Evolutionary conservation across 768 basidiomycete genomes (phyloP), one percentile per base, ranked within the genome.

Genomic region (Suillus decipiens): DNA sequence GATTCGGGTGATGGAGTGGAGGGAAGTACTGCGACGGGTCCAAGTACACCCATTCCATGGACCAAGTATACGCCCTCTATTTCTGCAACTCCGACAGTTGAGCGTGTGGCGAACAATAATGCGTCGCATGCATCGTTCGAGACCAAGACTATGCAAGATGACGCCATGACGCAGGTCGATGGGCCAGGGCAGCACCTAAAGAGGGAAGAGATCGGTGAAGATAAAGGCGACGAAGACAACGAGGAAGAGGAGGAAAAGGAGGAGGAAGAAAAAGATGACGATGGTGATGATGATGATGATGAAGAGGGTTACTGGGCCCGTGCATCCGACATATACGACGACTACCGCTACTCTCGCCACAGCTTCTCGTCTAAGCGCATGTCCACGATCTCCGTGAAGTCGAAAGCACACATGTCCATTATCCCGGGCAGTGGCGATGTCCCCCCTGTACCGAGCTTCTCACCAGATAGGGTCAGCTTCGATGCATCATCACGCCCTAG

Each of bases 241-340:
- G 68, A 68, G 43, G 73, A 69, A 6, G 67, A 69, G 31, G 72
- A 72, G 39, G 68, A 61, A 24, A 56, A 69, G 43, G 57, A 12
- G 11, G 62, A 34, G 17, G 39, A 54, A 11, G 74, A 67, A 48
- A 58, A 66, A n/a, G 69, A 61, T 19, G 68, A 63, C 0, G 73
- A 70, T 6, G 70, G 68, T 17, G 75, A 73, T 36, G 76, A 76
- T 28, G 28, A 61, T 19, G 70, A 69, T 17, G 75, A 73, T 36
- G 76, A 76, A 37, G 75, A 73, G 11, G 75, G 65, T 48, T 77
- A 88, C 60, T 90, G 89, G 85, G 90, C 91, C 60, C 85, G 84
- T 28, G 86, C 83, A 10, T 81, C 80, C 1, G 89, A 91, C 66
- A 91, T 93, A 58, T 93, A 93, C 65, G 91, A 93, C 72, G 84